phyloP scores from a whole-genome alignment of 129 eudicot species.

The Escallonia rubra region DNA sequence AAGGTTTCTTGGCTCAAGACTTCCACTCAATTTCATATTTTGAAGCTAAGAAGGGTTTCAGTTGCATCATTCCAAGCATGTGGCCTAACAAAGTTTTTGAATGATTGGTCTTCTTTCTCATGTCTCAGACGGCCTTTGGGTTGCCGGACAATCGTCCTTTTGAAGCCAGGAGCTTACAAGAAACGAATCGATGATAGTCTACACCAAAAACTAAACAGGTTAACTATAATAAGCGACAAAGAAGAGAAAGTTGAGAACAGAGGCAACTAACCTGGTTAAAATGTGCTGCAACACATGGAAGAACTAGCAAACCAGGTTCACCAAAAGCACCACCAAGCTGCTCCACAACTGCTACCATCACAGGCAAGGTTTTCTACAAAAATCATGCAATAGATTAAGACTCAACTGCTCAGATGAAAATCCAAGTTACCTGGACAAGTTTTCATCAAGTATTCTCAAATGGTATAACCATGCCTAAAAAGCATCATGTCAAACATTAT shows the following conservation, averaged over 20 bases:
- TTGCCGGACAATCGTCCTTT: conserved; percentile 25
- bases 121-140: conserved; percentile 33
- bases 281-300: conserved; percentile 93
- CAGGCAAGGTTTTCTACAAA: conserved; percentile 84
- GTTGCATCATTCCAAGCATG: too few relatives aligned
- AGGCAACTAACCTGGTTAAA: conserved; percentile 56
- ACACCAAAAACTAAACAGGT: conserved; percentile 15
- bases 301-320: conserved; percentile 71
- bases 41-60: too few relatives aligned
- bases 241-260: not conserved
- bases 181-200: conserved; percentile 82
- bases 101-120: too few relatives aligned
- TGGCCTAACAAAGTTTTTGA: too few relatives aligned
- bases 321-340: conserved; percentile 84
- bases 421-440: too few relatives aligned
- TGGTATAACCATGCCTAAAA: too few relatives aligned
- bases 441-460: too few relatives aligned
- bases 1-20: too few relatives aligned
- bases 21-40: too few relatives aligned
- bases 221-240: conserved; percentile 1
- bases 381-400: not conserved
- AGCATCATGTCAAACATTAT: too few relatives aligned
- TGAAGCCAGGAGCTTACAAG: conserved; percentile 56
- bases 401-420: too few relatives aligned
- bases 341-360: conserved; percentile 86